Evolutionary conservation across 2,329 filamentous ascomycete species (phyloP).

Genomic region (Trichoderma polysporum): DNA sequence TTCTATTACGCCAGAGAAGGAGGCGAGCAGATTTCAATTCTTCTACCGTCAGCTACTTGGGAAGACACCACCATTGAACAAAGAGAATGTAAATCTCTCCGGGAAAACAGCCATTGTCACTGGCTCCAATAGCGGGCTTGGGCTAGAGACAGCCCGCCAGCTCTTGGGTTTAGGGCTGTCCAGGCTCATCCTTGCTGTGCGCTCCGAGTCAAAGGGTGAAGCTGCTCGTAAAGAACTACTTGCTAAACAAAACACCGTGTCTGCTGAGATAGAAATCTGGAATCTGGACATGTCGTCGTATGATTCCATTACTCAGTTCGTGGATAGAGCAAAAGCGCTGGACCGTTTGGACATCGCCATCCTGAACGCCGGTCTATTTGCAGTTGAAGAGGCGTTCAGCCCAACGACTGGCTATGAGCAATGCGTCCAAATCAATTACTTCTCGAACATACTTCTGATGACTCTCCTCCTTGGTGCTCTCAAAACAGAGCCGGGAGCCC

Average conservation of each 20-base stretch:
- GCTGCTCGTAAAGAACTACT: slow-evolving; percentile 1
- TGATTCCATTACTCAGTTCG: background rate
- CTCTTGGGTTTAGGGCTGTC: background rate
- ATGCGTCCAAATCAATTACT: slow-evolving; percentile 1
- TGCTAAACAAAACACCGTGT: background rate
- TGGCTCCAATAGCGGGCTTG: background rate
- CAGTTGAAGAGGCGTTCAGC: background rate
- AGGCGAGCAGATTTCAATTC: background rate
- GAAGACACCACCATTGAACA: background rate
- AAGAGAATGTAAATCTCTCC: background rate
- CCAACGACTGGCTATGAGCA: background rate
- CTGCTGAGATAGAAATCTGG: background rate
- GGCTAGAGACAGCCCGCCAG: background rate
- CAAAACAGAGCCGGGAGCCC: background rate
- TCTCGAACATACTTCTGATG: slow-evolving; percentile 4
- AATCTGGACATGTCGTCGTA: background rate
- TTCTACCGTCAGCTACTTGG: background rate
- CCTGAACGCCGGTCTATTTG: background rate
- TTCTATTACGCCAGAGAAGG: background rate
- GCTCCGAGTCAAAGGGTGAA: background rate
- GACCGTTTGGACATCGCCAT: slow-evolving; percentile 5
- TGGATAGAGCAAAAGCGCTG: background rate
- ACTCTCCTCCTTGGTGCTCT: background rate
- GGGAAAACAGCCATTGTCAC: background rate
- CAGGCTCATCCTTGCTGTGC: slow-evolving; percentile 9